These are phyloP conservation scores for Cnidoscolus chayamansa DNA, from an alignment of 441 rosid genomes.

Conservation along the genomic window DNA sequence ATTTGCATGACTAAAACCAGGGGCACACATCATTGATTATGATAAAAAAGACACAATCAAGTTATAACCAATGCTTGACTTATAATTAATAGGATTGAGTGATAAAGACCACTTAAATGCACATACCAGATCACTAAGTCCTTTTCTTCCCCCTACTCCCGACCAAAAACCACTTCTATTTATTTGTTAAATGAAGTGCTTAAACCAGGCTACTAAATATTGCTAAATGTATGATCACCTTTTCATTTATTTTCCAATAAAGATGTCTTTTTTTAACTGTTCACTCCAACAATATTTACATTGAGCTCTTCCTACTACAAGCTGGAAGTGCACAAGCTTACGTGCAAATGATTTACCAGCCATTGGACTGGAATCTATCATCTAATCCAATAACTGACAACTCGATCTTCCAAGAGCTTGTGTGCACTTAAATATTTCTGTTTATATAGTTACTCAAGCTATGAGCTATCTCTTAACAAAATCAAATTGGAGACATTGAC, in stretches of 20 bases:
- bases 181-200: neutral
- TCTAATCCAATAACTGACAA: neutral
- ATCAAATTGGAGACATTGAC: neutral
- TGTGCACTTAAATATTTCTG: neutral
- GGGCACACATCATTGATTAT: neutral
- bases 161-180: neutral
- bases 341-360: too few relatives aligned
- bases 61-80: neutral
- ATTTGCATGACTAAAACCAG: neutral
- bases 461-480: neutral
- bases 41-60: neutral
- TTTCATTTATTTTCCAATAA: neutral
- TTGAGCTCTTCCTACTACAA: neutral
- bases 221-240: neutral
- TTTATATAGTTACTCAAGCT: neutral
- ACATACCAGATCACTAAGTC: neutral
- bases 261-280: neutral
- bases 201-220: neutral
- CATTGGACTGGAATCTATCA: neutral
- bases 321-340: neutral
- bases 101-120: slow-evolving; percentile 3
- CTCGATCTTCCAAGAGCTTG: neutral
- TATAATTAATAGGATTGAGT: neutral
- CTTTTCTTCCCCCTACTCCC: neutral
- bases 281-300: neutral